Evolutionary conservation across 129 eudicot species (phyloP).

Genomic region (Flaveria trinervia): DNA sequence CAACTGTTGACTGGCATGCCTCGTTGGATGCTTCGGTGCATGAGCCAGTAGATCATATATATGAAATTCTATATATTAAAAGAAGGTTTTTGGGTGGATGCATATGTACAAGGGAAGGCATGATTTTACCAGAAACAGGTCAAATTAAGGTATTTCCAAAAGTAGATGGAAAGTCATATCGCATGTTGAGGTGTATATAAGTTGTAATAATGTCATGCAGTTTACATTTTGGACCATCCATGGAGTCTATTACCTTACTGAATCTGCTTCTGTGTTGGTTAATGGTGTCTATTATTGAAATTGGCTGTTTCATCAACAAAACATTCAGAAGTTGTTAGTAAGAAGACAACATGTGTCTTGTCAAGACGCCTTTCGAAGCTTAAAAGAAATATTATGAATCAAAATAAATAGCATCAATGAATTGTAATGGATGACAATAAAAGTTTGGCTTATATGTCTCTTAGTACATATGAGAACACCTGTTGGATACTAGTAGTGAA

Average conservation of each 20-base stretch:
- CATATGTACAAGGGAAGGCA: background rate
- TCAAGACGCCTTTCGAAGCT: too few species aligned
- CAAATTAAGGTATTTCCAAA: background rate
- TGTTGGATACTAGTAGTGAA: too few species aligned
- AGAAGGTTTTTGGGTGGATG: background rate
- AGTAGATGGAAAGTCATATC: background rate
- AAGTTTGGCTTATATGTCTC: background rate
- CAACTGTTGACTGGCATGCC: conserved; percentile 39
- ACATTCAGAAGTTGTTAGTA: background rate
- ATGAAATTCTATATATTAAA: background rate
- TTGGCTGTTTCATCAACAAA: background rate
- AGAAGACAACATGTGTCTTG: background rate
- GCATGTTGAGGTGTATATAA: background rate
- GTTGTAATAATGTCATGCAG: conserved; percentile 10
- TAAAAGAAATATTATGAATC: background rate
- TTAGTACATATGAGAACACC: too few species aligned
- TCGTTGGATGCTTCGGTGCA: conserved; percentile 43
- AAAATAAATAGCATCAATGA: background rate
- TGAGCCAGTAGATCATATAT: conserved; percentile 18
- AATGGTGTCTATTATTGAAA: background rate
- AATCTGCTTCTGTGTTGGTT: background rate
- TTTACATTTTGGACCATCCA: background rate
- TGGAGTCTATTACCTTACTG: background rate
- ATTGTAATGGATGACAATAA: background rate
- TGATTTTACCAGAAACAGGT: background rate